Percentiles rank a stretch among this genome's conserved stretches.
These are phyloP conservation scores for Grigorovia transvaalensis DNA, from an alignment of 805 yeast species.

Conservation along the genomic window DNA sequence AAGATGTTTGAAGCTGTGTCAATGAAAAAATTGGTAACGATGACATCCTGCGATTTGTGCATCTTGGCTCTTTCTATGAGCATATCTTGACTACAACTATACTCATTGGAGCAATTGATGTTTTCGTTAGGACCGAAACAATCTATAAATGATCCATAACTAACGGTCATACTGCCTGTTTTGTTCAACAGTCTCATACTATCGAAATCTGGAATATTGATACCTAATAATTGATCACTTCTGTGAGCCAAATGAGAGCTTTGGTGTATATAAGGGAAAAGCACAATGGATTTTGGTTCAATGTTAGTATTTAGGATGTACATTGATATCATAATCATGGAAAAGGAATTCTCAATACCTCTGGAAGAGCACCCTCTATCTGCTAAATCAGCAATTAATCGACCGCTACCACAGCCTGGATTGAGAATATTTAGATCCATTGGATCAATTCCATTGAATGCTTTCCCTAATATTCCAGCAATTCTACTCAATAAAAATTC, in stretches of 20 bases:
- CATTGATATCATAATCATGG: conserved; percentile 46
- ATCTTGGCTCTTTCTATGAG: conserved; percentile 31
- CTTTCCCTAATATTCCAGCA: conserved; percentile 1
- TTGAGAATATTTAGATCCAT: conserved; percentile 33
- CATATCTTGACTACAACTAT: not conserved
- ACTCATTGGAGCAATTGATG: conserved; percentile 6
- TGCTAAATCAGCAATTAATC: conserved; percentile 44
- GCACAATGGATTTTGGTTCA: conserved; percentile 28
- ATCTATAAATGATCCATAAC: conserved; percentile 58
- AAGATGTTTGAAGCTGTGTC: conserved; percentile 48
- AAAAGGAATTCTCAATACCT: conserved; percentile 53
- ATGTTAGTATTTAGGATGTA: conserved; percentile 38
- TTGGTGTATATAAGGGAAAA: conserved; percentile 43
- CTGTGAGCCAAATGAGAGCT: conserved; percentile 40
- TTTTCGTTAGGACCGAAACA: conserved; percentile 40
- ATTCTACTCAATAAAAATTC: conserved; percentile 15
- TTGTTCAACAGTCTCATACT: conserved; percentile 24
- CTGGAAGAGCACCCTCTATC: conserved; percentile 40
- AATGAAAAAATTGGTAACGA: conserved; percentile 45
- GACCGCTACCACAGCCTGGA: conserved; percentile 52
- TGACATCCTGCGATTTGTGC: conserved; percentile 30
- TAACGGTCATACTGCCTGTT: conserved; percentile 46
- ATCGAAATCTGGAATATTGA: conserved; percentile 34
- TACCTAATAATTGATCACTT: conserved; percentile 19
- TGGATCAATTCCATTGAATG: not conserved